These are phyloP conservation scores for Tephrocybe sp. DNA, from an alignment of 768 basidiomycete genomes.

Conservation along the genomic window DNA sequence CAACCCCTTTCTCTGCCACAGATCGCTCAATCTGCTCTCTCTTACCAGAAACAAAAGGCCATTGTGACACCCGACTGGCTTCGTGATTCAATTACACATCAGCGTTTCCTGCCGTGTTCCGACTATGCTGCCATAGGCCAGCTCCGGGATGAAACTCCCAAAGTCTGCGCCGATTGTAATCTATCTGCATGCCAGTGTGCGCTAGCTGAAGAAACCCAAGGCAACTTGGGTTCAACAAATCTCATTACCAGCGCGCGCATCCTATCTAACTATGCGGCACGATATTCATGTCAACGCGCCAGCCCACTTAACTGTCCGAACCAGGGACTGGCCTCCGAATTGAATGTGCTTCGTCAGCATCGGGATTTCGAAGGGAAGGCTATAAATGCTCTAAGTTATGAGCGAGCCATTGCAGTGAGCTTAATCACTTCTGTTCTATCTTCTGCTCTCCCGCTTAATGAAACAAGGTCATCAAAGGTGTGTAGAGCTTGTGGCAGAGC, in stretches of 20 bases:
- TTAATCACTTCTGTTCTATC: conserved; percentile 9
- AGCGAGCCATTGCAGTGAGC: conserved; percentile 67
- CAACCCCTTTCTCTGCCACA: background rate
- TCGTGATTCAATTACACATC: conserved; percentile 47
- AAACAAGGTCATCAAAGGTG: conserved; percentile 47
- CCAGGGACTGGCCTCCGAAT: conserved; percentile 54
- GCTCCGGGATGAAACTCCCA: conserved; percentile 43
- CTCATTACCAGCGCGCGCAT: conserved; percentile 12
- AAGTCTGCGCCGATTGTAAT: conserved; percentile 39
- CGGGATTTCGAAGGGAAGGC: conserved; percentile 67
- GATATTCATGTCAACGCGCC: conserved; percentile 59
- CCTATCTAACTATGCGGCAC: conserved; percentile 32
- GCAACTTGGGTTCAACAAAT: conserved; percentile 4
- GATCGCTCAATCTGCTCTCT: background rate
- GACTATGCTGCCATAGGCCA: conserved; percentile 56
- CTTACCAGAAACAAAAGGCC: conserved; percentile 54
- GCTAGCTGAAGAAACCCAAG: background rate
- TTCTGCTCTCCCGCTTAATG: conserved; percentile 7
- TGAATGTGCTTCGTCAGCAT: conserved; percentile 54
- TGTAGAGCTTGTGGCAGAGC: conserved; percentile 1
- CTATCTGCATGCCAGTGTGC: conserved; percentile 7
- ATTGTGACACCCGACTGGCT: conserved; percentile 77
- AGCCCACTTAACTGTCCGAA: conserved; percentile 71
- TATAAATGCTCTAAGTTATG: conserved; percentile 68
- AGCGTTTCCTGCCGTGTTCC: conserved; percentile 44